Base-by-base conservation (phyloP, 169 alveolate genomes). In the Plasmodium chabaudi region DNA sequence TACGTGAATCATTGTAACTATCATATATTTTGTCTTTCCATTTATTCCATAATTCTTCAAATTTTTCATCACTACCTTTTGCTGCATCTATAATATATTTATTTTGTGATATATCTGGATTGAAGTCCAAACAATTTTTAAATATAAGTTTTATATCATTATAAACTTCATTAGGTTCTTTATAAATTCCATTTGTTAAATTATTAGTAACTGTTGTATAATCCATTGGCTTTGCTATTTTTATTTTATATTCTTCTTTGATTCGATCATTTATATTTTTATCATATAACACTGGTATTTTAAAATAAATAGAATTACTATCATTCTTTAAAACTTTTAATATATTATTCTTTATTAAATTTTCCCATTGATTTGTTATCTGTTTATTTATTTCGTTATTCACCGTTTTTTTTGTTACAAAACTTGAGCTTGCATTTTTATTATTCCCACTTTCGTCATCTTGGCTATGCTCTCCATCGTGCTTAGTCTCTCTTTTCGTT, bases 151-250 rank as follows among this genome's bases (percentile, higher is more conserved):
- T 77, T 56, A 77, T 19, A 44, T 77, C 88, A 12, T 9, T 9
- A 68, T 77, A 61, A 23, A 64, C 49, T 12, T 77, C 79, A 12
- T 17, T 27, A 2, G 88, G 88, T 6, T 47, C 17, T 42, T 61
- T 39, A 57, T 77, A 77, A 2, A 77, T 55, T 9, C 88, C 88
- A 7, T 25, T 68, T 5, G 47, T 9, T 12, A 77, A 56, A 13
- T 77, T 77, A 15, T 15, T 77, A 23, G 88, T 61, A 13, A 77
- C 23, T 10, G 88, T 77, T 5, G 39, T 63, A 23, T 77, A 77
- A 34, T 77, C 88, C 88, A 77, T 77, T 9, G 88, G 88, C 23
- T 64, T 77, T 15, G 63, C 39, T 5, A 77, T 77, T 34, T 77
- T 77, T 5, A 27, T 15, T 51, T 49, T 77, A 65, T 77, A 77